These are phyloP conservation scores for Hortiboletus flavorubellus DNA, from an alignment of 768 basidiomycete genomes.

Conservation along the genomic window DNA sequence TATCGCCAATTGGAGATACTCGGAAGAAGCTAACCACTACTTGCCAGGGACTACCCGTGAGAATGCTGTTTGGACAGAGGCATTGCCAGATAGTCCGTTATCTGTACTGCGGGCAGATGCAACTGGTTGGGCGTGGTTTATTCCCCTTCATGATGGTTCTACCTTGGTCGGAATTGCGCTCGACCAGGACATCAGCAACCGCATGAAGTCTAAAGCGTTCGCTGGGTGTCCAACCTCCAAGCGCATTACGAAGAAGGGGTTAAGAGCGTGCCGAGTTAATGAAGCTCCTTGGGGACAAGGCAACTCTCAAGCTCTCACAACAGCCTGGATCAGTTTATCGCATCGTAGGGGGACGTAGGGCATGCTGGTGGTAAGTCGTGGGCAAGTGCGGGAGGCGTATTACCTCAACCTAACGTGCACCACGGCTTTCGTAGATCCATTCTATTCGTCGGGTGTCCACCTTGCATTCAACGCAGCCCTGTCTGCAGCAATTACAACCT, in stretches of 20 bases:
- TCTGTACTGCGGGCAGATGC: slow-evolving; percentile 34
- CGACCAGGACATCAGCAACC: slow-evolving; percentile 33
- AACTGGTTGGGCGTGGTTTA: slow-evolving; percentile 55
- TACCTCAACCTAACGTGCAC: neutral
- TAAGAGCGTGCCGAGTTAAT: neutral
- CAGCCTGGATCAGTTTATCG: too few species aligned
- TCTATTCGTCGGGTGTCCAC: slow-evolving; percentile 13
- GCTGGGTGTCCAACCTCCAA: neutral
- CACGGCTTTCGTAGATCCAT: slow-evolving; percentile 13
- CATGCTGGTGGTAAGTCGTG: too few species aligned
- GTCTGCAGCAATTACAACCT: slow-evolving; percentile 10
- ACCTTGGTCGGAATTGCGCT: slow-evolving; percentile 54
- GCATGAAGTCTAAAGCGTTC: slow-evolving; percentile 17
- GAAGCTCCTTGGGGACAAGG: too few species aligned
- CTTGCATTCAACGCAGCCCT: slow-evolving; percentile 8
- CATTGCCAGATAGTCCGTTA: slow-evolving; percentile 16
- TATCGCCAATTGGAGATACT: slow-evolving; percentile 37
- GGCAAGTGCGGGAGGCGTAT: too few species aligned
- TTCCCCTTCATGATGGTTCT: slow-evolving; percentile 47
- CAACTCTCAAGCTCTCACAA: too few species aligned
- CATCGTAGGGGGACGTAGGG: too few species aligned
- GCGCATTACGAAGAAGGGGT: slow-evolving; percentile 6
- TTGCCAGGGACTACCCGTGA: slow-evolving; percentile 26
- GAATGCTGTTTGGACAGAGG: slow-evolving; percentile 37
- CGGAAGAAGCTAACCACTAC: slow-evolving; percentile 31